Evolutionary conservation across 2,329 filamentous ascomycete species (phyloP).

Genomic region (Saccharata proteae): DNA sequence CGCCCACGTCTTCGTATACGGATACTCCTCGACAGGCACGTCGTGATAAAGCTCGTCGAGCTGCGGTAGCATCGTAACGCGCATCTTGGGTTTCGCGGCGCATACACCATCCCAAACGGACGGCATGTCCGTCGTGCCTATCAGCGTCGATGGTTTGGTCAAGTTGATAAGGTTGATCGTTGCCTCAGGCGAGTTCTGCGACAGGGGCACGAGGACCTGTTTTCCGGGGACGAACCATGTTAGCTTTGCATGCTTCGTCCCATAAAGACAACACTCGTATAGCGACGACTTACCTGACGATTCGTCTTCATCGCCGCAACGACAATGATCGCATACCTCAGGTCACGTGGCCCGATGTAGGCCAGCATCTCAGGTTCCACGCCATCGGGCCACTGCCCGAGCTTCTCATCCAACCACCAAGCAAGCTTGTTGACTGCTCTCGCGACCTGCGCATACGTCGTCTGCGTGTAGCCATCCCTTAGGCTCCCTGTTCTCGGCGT

Average conservation of each 20-base stretch:
- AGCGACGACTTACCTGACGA: too few relatives aligned
- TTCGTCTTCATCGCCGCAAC: not conserved
- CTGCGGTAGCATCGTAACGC: not conserved
- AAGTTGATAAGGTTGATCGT: not conserved
- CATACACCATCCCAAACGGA: not conserved
- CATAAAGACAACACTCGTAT: not conserved
- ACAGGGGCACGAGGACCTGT: constrained; percentile 1
- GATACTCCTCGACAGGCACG: not conserved
- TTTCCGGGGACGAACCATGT: too few relatives aligned
- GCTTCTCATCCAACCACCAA: not conserved
- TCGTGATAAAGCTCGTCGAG: not conserved
- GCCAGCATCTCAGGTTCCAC: not conserved
- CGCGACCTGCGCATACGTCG: not conserved
- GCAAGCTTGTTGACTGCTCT: not conserved
- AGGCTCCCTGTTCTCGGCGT: not conserved
- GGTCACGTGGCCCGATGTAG: not conserved
- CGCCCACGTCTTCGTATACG: constrained; percentile 9
- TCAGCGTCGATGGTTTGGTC: not conserved
- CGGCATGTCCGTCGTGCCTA: not conserved
- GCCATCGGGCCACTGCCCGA: not conserved
- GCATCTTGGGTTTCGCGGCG: not conserved
- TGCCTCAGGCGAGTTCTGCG: constrained; percentile 2
- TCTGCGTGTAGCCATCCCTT: not conserved
- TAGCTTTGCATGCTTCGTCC: not conserved
- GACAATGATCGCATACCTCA: not conserved